These are phyloP conservation scores for Stevia rebaudiana DNA, from an alignment of 140 eudicot species.

Conservation along the genomic window DNA sequence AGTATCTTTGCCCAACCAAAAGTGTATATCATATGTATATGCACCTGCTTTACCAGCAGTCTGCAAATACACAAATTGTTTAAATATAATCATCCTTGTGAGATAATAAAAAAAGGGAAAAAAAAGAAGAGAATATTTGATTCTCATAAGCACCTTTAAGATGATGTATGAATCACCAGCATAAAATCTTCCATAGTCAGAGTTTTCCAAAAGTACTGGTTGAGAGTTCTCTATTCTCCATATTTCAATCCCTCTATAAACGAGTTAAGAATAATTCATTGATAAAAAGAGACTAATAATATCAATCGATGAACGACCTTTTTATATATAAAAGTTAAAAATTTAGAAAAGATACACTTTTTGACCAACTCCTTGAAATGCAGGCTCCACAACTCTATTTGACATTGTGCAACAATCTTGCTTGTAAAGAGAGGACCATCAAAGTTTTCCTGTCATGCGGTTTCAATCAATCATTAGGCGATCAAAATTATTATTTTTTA, in stretches of 20 bases:
- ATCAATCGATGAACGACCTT: neutral
- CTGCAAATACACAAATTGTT: slow-evolving; percentile 33
- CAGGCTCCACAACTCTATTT: no score
- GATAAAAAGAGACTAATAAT: slow-evolving; percentile 5
- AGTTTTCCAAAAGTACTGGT: slow-evolving; percentile 88
- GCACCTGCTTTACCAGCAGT: slow-evolving; percentile 98
- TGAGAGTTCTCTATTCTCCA: slow-evolving; percentile 97
- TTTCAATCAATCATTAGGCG: no score
- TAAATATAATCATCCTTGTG: neutral
- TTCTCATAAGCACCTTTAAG: slow-evolving; percentile 68
- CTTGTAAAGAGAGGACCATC: no score
- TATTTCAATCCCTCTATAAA: slow-evolving; percentile 80
- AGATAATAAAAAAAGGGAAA: neutral
- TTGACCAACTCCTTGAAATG: slow-evolving; percentile 93
- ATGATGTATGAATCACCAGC: slow-evolving; percentile 92
- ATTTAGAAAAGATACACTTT: slow-evolving; percentile 72
- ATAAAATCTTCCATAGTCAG: slow-evolving; percentile 88
- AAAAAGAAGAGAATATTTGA: neutral
- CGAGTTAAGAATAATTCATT: slow-evolving; percentile 44
- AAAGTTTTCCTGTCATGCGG: no score
- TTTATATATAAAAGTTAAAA: slow-evolving; percentile 8
- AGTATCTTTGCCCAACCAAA: slow-evolving; percentile 99
- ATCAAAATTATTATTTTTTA: no score
- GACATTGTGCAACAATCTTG: no score
- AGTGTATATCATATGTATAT: slow-evolving; percentile 82